Evolutionary conservation across 208 protist genomes (phyloP).

Genomic region (Trypanosoma avium): DNA sequence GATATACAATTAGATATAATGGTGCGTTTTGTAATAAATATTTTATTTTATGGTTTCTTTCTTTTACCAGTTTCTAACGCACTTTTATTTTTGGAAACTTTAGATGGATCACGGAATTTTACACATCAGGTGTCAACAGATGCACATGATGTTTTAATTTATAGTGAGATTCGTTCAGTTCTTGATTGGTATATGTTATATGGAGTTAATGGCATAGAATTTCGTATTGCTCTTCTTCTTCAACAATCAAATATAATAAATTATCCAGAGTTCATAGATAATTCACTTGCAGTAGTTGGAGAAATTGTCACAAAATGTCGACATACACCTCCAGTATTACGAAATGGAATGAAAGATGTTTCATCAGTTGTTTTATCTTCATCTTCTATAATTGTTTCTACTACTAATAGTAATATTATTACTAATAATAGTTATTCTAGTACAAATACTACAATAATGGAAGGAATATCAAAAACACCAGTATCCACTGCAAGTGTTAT

Average conservation of each 20-base stretch:
- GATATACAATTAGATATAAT: neutral
- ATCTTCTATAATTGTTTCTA: too few relatives aligned
- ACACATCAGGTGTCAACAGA: conserved; percentile 1
- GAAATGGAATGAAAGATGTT: neutral
- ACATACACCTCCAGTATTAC: neutral
- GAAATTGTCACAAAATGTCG: conserved; percentile 15
- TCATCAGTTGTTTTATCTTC: conserved; percentile 1
- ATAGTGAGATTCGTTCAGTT: conserved; percentile 12
- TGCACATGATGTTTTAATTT: neutral
- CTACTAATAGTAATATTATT: too few relatives aligned
- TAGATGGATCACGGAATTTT: conserved; percentile 10
- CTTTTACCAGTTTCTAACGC: neutral
- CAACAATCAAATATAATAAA: neutral
- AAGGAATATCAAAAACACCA: too few relatives aligned
- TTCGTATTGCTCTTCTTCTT: conserved; percentile 23
- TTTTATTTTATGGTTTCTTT: neutral
- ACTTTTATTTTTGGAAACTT: conserved; percentile 16
- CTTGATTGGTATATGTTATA: conserved; percentile 26
- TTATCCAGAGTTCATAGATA: conserved; percentile 5
- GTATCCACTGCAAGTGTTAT: too few relatives aligned
- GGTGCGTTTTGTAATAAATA: conserved; percentile 1
- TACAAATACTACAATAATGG: too few relatives aligned
- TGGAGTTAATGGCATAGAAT: conserved; percentile 3
- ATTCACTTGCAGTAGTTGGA: conserved; percentile 12
- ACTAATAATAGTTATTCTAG: too few relatives aligned